phyloP scores from a whole-genome alignment of 2,329 filamentous ascomycete species.

The Trichoderma sp. region DNA sequence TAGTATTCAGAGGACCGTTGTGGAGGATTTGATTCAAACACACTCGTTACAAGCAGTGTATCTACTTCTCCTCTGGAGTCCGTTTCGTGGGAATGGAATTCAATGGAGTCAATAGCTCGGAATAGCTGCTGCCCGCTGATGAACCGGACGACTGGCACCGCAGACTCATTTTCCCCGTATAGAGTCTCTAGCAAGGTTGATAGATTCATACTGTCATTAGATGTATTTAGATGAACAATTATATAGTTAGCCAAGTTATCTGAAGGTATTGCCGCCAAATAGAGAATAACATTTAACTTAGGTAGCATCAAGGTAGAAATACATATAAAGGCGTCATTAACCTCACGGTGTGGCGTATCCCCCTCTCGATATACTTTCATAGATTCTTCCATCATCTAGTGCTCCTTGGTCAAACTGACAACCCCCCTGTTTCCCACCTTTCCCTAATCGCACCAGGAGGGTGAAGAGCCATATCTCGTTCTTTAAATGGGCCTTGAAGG shows the following conservation, averaged over 20 bases:
- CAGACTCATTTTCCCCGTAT: not conserved
- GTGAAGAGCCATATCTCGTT: not conserved
- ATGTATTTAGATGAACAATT: not conserved
- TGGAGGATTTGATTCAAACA: not conserved
- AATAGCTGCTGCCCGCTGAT: not conserved
- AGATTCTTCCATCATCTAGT: not conserved
- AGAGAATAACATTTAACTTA: not conserved
- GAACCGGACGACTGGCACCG: not conserved
- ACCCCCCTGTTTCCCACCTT: not conserved
- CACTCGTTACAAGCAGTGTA: not conserved
- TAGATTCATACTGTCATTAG: not conserved
- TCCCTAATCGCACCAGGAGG: not conserved
- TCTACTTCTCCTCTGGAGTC: not conserved
- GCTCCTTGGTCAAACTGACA: too few relatives aligned
- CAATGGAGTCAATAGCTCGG: not conserved
- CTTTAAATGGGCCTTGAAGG: not conserved
- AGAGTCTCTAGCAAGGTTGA: not conserved
- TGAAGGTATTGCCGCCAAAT: not conserved
- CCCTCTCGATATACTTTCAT: not conserved
- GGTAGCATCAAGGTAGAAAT: not conserved
- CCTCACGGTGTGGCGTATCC: not conserved
- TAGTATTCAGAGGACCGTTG: not conserved
- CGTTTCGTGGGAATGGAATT: not conserved
- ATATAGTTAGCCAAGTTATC: accelerated
- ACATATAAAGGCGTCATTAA: not conserved